Percentiles rank a stretch among this genome's conserved stretches.
Conservation (phyloP, 371 early-diverging fungal species). For the Batkoa obscura region DNA sequence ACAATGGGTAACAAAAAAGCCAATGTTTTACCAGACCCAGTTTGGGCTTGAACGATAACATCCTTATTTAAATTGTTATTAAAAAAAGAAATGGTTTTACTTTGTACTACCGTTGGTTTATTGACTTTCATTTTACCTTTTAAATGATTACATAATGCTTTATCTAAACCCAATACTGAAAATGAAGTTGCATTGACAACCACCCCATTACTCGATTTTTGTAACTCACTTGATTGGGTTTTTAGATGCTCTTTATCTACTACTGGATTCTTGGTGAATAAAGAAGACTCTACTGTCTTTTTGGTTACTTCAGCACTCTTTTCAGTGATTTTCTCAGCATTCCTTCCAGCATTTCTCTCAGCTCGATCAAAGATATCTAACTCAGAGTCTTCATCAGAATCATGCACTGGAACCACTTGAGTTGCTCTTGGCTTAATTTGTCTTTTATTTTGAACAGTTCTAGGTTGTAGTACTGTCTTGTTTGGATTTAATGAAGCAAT, state of each 20-base stretch:
- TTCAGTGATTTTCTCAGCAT: too few relatives aligned
- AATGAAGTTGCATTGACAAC: constrained; percentile 24
- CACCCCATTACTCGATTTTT: constrained; percentile 16
- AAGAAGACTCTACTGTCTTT: too few relatives aligned
- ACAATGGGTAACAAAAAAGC: constrained; percentile 83
- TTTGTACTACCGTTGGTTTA: constrained; percentile 19
- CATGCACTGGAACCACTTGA: too few relatives aligned
- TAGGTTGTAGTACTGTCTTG: too few relatives aligned
- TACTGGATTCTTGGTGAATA: not conserved
- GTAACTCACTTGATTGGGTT: too few relatives aligned
- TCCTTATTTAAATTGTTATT: constrained; percentile 33
- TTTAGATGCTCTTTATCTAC: not conserved
- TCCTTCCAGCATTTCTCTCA: too few relatives aligned
- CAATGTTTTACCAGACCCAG: constrained; percentile 97
- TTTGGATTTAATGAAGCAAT: too few relatives aligned
- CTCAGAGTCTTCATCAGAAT: too few relatives aligned
- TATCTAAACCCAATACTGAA: constrained; percentile 43
- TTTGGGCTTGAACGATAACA: constrained; percentile 83
- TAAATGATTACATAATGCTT: constrained; percentile 35
- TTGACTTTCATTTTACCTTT: constrained; percentile 30
- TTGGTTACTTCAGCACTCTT: too few relatives aligned
- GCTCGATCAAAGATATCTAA: too few relatives aligned
- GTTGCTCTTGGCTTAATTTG: too few relatives aligned
- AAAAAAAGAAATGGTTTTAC: constrained; percentile 6
- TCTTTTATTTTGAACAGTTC: too few relatives aligned